Evolutionary conservation across 1,284 basidiomycete species (phyloP).

Genomic region (Cryptococcus neoformans): DNA sequence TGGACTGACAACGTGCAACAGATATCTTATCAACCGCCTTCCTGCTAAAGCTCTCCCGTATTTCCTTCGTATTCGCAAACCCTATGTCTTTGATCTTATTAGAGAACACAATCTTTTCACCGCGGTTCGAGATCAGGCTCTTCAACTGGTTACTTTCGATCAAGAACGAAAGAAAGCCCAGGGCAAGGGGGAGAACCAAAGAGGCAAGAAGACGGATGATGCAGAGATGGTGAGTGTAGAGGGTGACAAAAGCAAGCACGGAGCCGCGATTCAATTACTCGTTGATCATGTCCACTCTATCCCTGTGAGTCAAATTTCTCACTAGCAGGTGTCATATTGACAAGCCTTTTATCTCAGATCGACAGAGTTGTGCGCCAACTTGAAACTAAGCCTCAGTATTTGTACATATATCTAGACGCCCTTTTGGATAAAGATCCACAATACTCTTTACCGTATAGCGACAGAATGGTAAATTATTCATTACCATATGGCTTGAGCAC

Average conservation of each 20-base stretch:
- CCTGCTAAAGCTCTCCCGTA: constrained; percentile 91
- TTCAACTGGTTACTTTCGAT: constrained; percentile 91
- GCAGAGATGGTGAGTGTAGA: constrained; percentile 19
- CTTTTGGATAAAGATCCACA: constrained; percentile 84
- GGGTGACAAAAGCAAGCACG: constrained; percentile 43
- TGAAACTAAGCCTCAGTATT: constrained; percentile 68
- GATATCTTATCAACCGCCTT: constrained; percentile 81
- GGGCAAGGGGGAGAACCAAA: constrained; percentile 44
- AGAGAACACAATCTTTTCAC: constrained; percentile 92
- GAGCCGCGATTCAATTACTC: constrained; percentile 75
- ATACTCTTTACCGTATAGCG: constrained; percentile 74
- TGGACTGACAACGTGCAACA: constrained; percentile 30
- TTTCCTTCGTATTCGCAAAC: constrained; percentile 77
- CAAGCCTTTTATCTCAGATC: constrained; percentile 56
- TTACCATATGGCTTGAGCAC: neutral
- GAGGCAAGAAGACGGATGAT: neutral
- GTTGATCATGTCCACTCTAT: constrained; percentile 97
- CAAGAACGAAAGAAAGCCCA: constrained; percentile 59
- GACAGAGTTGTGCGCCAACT: constrained; percentile 85
- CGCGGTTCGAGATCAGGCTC: constrained; percentile 88
- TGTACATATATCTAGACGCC: constrained; percentile 91
- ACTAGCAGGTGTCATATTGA: neutral
- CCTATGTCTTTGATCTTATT: constrained; percentile 93
- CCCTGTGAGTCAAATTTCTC: constrained; percentile 59
- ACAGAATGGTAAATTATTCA: constrained; percentile 63